Evolutionary conservation across 768 basidiomycete species (phyloP), one percentile per base, ranked within the genome.

Genomic region (Trametes villosa): DNA sequence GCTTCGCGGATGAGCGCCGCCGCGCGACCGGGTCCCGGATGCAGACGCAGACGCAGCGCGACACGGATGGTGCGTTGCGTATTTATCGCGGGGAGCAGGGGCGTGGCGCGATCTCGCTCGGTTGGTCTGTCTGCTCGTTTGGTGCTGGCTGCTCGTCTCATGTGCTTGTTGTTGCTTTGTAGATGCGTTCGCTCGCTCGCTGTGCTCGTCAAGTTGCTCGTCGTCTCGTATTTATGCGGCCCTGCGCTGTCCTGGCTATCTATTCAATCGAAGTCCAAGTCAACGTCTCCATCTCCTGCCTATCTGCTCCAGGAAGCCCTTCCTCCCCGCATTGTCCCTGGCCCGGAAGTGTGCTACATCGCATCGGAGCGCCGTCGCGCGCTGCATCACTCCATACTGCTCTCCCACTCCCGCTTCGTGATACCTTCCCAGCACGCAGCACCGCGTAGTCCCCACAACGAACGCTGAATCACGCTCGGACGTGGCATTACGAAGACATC

Each of bases 1-100:
- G 70, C 86, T 92, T 59, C 74, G 89, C 24, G 83, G 84, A 17
- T 92, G 41, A 29, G 27, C 40, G 38, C 44, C n/a, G n/a, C n/a
- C n/a, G n/a, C n/a, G n/a, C n/a, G n/a, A n/a, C n/a, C n/a, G n/a
- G n/a, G n/a, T n/a, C n/a, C n/a, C n/a, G n/a, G n/a, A n/a, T n/a
- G n/a, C n/a, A n/a, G n/a, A n/a, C n/a, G n/a, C n/a, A n/a, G n/a
- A n/a, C n/a, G n/a, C n/a, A n/a, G n/a, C n/a, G n/a, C n/a, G n/a
- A n/a, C n/a, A n/a, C n/a, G n/a, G n/a, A 40, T 52, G 15, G 40
- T 11, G 20, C 31, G 26, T 22, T 8, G 20, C 36, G 27, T 53
- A 53, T 54, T 33, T 54, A 45, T 45, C n/a, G n/a, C n/a, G n/a
- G n/a, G n/a, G n/a, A n/a, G n/a, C n/a, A n/a, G 52, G 27, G 30